Conservation (phyloP, 441 rosid species). For the Arabidopsis lyrata region DNA sequence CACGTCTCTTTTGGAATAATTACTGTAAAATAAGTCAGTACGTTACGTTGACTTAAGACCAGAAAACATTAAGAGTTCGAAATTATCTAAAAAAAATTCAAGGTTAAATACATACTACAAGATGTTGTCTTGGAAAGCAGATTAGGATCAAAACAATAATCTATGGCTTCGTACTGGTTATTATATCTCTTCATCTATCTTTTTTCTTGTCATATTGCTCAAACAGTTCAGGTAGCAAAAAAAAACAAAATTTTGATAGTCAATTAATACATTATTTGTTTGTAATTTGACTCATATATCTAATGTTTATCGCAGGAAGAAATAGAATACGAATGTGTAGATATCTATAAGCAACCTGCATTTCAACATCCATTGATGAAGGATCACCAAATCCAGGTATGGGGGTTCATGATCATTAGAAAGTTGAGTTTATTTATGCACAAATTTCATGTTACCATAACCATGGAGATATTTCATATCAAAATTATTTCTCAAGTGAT, state of each 20-base stretch:
- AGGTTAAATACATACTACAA: neutral
- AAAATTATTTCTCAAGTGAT: neutral
- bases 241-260: neutral
- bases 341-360: constrained; percentile 29
- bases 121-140: neutral
- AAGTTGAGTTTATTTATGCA: neutral
- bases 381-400: constrained; percentile 28
- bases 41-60: constrained; percentile 2
- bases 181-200: neutral
- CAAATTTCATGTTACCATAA: neutral
- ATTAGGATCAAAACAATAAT: constrained; percentile 1
- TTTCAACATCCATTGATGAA: constrained; percentile 30
- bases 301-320: constrained; percentile 20
- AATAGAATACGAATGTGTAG: constrained; percentile 30
- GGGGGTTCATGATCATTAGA: neutral
- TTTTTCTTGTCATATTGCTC: constrained; percentile 3
- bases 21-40: neutral
- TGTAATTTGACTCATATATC: neutral
- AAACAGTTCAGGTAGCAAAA: constrained; percentile 6
- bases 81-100: neutral
- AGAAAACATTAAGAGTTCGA: neutral
- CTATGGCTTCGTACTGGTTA: constrained; percentile 11
- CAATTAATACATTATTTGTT: neutral
- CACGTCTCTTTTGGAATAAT: neutral
- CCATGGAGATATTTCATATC: neutral